These are phyloP conservation scores for Lentinus brumalis DNA, from an alignment of 768 basidiomycete genomes.

Conservation along the genomic window DNA sequence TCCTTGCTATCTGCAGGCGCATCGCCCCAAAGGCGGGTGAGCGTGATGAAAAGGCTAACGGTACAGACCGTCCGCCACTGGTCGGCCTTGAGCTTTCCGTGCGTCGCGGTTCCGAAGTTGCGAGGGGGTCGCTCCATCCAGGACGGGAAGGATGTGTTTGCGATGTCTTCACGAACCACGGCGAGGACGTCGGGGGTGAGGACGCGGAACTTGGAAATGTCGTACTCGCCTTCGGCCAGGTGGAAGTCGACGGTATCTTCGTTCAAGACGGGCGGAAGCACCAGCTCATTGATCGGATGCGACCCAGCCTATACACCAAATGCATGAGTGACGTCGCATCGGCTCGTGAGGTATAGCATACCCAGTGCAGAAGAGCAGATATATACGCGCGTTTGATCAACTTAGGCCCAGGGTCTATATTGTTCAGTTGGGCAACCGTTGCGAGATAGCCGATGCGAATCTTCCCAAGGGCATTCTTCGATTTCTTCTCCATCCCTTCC, in stretches of 20 bases:
- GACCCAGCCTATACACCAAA: neutral
- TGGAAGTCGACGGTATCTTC: neutral
- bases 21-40: slow-evolving; percentile 37
- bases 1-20: slow-evolving; percentile 10
- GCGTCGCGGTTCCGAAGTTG: slow-evolving; percentile 32
- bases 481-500: neutral
- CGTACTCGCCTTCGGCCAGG: neutral
- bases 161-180: neutral
- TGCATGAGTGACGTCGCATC: neutral
- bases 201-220: neutral
- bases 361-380: neutral
- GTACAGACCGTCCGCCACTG: slow-evolving; percentile 37
- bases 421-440: neutral
- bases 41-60: slow-evolving; percentile 36
- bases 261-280: neutral
- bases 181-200: neutral
- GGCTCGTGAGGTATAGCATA: neutral
- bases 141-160: slow-evolving; percentile 21
- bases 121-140: slow-evolving; percentile 36
- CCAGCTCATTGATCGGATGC: neutral
- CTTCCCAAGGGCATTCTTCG: neutral
- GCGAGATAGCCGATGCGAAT: neutral
- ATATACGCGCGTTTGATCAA: neutral
- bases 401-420: neutral
- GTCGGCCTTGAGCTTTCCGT: slow-evolving; percentile 38